These are phyloP conservation scores for Torrubiella hemipterigena DNA, from an alignment of 2,329 filamentous ascomycete genomes.

Conservation along the genomic window DNA sequence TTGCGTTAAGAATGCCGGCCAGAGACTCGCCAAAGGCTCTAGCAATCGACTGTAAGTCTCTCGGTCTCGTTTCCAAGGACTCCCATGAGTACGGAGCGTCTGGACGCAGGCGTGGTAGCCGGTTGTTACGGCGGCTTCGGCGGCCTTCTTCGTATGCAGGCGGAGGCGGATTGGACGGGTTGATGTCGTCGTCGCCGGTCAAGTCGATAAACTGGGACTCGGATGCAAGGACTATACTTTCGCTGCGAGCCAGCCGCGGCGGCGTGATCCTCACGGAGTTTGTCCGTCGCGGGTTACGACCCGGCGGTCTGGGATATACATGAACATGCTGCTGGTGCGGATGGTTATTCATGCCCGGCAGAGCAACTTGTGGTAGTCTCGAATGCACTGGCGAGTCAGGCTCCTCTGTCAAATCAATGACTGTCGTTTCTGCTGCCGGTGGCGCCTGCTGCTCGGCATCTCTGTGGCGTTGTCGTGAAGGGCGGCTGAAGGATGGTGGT, in stretches of 20 bases:
- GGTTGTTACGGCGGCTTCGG: slow-evolving; percentile 5
- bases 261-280: slow-evolving; percentile 26
- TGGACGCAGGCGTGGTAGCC: slow-evolving; percentile 5
- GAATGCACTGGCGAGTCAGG: slow-evolving; percentile 32
- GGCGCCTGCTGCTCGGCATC: background rate
- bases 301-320: too few relatives aligned
- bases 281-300: slow-evolving; percentile 28
- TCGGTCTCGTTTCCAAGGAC: slow-evolving; percentile 6
- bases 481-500: slow-evolving; percentile 2
- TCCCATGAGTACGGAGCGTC: too few relatives aligned
- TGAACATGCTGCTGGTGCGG: slow-evolving; percentile 5
- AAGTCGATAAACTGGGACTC: slow-evolving; percentile 35
- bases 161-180: slow-evolving; percentile 3
- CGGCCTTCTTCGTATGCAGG: slow-evolving; percentile 1
- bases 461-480: slow-evolving; percentile 2
- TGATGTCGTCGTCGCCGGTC: slow-evolving; percentile 29
- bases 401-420: slow-evolving; percentile 40
- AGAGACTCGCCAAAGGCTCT: slow-evolving; percentile 13
- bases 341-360: background rate
- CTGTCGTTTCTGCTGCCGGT: slow-evolving; percentile 13
- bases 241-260: slow-evolving; percentile 30
- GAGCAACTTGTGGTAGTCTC: slow-evolving; percentile 15
- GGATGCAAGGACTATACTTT: slow-evolving; percentile 27
- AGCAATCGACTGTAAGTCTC: background rate
- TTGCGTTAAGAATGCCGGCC: slow-evolving; percentile 12